phyloP scores from a whole-genome alignment of 352 stramenopile genomes.

The Pythium sp. region DNA sequence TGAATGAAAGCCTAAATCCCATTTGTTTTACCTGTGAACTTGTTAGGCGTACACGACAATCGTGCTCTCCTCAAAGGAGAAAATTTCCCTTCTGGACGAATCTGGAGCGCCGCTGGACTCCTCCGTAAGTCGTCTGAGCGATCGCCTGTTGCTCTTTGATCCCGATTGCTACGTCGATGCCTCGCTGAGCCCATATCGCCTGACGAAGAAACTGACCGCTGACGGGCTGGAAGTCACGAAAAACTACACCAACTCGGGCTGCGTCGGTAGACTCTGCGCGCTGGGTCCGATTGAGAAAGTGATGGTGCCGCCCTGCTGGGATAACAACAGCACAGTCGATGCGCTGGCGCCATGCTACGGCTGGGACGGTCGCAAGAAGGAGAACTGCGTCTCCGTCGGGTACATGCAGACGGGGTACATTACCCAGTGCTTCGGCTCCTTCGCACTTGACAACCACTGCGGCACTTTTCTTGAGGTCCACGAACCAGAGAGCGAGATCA shows the following conservation, averaged over 20 bases:
- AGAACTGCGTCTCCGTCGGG: slow-evolving; percentile 67
- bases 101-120: slow-evolving; percentile 46
- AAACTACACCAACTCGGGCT: slow-evolving; percentile 54
- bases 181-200: slow-evolving; percentile 42
- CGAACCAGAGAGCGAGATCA: slow-evolving; percentile 52
- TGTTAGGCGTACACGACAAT: slow-evolving; percentile 44
- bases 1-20: background rate
- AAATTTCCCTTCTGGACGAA: slow-evolving; percentile 73
- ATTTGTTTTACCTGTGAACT: background rate
- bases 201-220: slow-evolving; percentile 52
- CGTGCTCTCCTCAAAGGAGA: slow-evolving; percentile 35
- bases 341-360: slow-evolving; percentile 56
- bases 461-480: slow-evolving; percentile 87
- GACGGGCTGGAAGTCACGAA: slow-evolving; percentile 40
- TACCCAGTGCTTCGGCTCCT: slow-evolving; percentile 61
- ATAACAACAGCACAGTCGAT: slow-evolving; percentile 76
- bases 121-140: slow-evolving; percentile 63
- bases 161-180: slow-evolving; percentile 69
- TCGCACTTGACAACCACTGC: slow-evolving; percentile 74
- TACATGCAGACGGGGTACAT: slow-evolving; percentile 85
- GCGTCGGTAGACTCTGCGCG: slow-evolving; percentile 45
- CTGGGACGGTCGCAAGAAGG: slow-evolving; percentile 54
- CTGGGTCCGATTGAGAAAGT: slow-evolving; percentile 47
- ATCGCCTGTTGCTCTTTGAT: slow-evolving; percentile 69
- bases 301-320: slow-evolving; percentile 74